These are phyloP conservation scores for Pestalotiopsis fici DNA, from an alignment of 2,329 filamentous ascomycete genomes.

Conservation along the genomic window DNA sequence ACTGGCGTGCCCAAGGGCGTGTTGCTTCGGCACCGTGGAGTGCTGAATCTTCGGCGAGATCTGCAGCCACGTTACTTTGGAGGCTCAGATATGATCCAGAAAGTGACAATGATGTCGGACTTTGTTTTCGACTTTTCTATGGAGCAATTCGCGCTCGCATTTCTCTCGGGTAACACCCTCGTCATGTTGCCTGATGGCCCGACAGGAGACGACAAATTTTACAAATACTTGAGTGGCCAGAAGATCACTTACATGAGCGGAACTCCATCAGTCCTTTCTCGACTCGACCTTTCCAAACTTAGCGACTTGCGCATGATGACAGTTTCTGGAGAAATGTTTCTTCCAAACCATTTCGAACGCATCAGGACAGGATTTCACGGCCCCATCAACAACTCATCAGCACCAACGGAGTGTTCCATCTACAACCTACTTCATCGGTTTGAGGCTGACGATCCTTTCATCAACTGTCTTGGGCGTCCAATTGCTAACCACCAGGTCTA, in stretches of 20 bases:
- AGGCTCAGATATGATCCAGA: conserved; percentile 65
- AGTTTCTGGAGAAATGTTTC: background rate
- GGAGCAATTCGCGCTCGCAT: conserved; percentile 75
- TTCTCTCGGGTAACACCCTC: conserved; percentile 73
- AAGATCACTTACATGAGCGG: background rate
- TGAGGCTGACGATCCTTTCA: conserved; percentile 54
- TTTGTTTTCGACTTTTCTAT: conserved; percentile 94
- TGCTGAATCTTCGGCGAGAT: conserved; percentile 73
- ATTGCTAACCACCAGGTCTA: conserved; percentile 77
- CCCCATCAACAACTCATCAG: conserved; percentile 78
- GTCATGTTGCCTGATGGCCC: conserved; percentile 74
- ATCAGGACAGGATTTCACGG: conserved; percentile 72
- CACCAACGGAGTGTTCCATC: conserved; percentile 80
- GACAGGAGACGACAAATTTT: background rate
- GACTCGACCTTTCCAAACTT: background rate
- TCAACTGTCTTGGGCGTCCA: conserved; percentile 74
- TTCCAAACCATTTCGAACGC: conserved; percentile 41
- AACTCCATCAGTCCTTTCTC: background rate
- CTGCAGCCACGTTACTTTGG: conserved; percentile 67
- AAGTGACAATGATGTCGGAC: conserved; percentile 68
- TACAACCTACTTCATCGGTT: conserved; percentile 71
- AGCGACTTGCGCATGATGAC: background rate
- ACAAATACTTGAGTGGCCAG: background rate
- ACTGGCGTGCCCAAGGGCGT: conserved; percentile 11
- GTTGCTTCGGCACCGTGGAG: conserved; percentile 49